Conservation (phyloP, 805 yeast species). For the Kluyveromyces aestuarii region DNA sequence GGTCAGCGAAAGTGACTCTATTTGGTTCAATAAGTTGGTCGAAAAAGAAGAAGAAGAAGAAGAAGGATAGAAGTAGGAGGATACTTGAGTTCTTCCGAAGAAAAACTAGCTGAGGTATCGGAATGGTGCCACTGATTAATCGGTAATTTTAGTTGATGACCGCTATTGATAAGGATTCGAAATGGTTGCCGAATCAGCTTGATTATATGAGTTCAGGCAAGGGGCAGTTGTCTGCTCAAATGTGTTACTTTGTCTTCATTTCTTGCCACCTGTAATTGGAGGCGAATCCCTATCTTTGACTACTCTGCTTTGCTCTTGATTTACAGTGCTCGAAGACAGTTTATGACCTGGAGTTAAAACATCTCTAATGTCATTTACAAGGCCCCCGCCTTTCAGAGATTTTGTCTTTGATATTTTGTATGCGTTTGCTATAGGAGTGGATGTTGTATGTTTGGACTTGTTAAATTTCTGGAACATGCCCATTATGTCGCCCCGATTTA, state of each 20-base stretch:
- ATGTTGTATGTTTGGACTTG: slow-evolving; percentile 1
- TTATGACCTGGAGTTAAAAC: not conserved
- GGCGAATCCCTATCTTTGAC: too few species aligned
- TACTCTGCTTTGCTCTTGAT: too few species aligned
- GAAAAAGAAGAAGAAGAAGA: slow-evolving; percentile 15
- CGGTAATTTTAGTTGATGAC: too few species aligned
- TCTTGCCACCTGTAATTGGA: too few species aligned
- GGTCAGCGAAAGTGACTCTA: slow-evolving; percentile 17
- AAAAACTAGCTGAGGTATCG: slow-evolving; percentile 25
- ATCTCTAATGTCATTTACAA: not conserved
- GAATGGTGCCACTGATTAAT: too few species aligned
- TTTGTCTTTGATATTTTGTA: slow-evolving; percentile 2
- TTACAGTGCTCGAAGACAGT: too few species aligned
- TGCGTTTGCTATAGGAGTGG: slow-evolving; percentile 1
- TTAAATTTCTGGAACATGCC: slow-evolving; percentile 25
- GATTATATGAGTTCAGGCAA: too few species aligned
- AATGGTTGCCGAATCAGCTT: too few species aligned
- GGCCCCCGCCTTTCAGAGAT: not conserved
- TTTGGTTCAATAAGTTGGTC: slow-evolving; percentile 19
- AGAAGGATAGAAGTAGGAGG: too few species aligned
- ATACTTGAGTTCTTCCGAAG: slow-evolving; percentile 32
- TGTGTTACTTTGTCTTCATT: too few species aligned
- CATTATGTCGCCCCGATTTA: slow-evolving; percentile 28
- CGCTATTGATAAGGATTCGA: too few species aligned
- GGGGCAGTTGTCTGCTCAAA: too few species aligned